These are phyloP conservation scores for Russula abietina DNA, from an alignment of 768 basidiomycete genomes.

Conservation along the genomic window DNA sequence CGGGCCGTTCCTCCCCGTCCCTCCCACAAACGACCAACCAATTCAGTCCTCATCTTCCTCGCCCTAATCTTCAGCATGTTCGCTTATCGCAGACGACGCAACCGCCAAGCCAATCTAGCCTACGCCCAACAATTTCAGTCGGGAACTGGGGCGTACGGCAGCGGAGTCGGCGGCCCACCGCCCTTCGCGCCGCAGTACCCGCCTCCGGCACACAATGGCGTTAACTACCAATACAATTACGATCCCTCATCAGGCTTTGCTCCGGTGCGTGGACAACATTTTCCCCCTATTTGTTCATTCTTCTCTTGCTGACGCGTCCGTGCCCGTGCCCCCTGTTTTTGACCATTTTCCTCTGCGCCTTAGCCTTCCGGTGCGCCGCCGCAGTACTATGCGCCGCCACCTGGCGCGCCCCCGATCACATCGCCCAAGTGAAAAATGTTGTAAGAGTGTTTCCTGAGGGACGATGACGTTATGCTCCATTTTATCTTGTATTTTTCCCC, in stretches of 20 bases:
- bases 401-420: not conserved
- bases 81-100: not conserved
- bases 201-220: not conserved
- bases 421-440: not conserved
- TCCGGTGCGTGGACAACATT: not conserved
- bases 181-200: slow-evolving; percentile 10
- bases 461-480: not conserved
- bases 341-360: no score
- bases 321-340: no score
- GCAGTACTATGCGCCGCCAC: slow-evolving; percentile 10
- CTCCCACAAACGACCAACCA: no score
- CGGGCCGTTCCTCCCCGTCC: not conserved
- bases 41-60: slow-evolving; percentile 2
- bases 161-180: not conserved
- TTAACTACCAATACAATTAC: not conserved
- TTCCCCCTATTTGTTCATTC: not conserved
- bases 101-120: not conserved
- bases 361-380: not conserved
- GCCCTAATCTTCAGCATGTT: not conserved
- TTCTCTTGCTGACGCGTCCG: not conserved
- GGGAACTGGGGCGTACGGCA: not conserved
- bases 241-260: slow-evolving; percentile 7
- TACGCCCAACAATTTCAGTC: not conserved
- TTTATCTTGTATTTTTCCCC: not conserved
- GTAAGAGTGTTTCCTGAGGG: not conserved